A percentile compares a stretch with the other conserved stretches of the same genome.
Conservation (phyloP, 306 rosid genomes). For the Hippophae rhamnoides region DNA sequence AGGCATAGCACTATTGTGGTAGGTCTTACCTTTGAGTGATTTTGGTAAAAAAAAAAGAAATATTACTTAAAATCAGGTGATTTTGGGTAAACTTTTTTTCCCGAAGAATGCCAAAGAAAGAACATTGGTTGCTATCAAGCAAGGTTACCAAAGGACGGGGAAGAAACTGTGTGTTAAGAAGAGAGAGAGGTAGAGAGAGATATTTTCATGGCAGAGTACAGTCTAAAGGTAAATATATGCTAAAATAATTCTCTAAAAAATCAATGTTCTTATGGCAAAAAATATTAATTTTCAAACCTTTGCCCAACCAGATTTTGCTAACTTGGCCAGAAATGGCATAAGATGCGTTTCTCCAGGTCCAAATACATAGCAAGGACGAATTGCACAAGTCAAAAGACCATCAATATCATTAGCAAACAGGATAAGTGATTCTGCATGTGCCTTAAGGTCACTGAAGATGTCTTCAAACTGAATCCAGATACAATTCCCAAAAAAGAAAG, state of each 20-base stretch:
- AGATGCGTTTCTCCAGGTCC: conserved; percentile 71
- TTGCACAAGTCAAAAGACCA: conserved; percentile 78
- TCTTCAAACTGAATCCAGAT: conserved; percentile 47
- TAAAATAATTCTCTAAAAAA: too few species aligned
- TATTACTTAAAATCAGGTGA: too few species aligned
- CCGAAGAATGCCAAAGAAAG: not conserved
- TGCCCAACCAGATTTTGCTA: conserved; percentile 59
- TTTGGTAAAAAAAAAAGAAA: too few species aligned
- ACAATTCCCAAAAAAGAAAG: conserved; percentile 6
- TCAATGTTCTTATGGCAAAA: not conserved
- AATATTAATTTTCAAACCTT: conserved; percentile 42
- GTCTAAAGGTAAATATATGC: too few species aligned
- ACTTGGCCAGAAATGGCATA: conserved; percentile 44
- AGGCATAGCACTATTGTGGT: too few species aligned
- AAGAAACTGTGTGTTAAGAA: not conserved
- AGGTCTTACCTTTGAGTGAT: too few species aligned
- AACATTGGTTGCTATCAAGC: conserved; percentile 2
- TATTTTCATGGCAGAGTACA: not conserved
- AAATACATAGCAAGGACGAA: conserved; percentile 80
- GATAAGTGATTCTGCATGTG: conserved; percentile 82
- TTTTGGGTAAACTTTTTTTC: too few species aligned
- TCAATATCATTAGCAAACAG: conserved; percentile 57
- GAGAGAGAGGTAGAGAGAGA: not conserved
- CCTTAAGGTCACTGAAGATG: conserved; percentile 60
- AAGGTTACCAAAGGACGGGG: not conserved